Evolutionary conservation across 352 stramenopile species (phyloP), one percentile per base, ranked within the genome.

Genomic region (Phytophthora tubulina): DNA sequence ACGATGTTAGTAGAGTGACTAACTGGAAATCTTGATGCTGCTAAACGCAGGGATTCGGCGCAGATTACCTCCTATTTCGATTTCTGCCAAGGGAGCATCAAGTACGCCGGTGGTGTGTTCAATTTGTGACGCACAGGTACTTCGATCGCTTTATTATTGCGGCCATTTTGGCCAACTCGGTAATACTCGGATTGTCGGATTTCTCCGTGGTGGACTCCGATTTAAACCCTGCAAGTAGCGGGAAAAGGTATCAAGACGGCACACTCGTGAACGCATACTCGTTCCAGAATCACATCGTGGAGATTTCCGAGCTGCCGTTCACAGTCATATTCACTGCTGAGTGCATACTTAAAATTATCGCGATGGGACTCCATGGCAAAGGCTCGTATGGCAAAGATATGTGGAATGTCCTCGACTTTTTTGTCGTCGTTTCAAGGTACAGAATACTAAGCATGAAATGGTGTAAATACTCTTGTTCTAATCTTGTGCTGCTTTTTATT

Each of bases 381-480:
- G 84, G 91, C 2, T 84, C 79, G 11, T 98, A 98, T 65, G 69
- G 95, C 0, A 73, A 82, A 3, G 91, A 98, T 70, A 74, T 76
- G 4, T 98, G 93, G 94, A 98, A 98, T 50, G 68, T 94, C 17
- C 80, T 98, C 30, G 95, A 98, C 66, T 98, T 98, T 69, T 75
- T 97, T 32, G 92, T 98, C 35, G 94, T 98, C 53, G 48, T 96
- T 13, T 90, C 90, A 17, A 95, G 87, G 84, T 97, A 75, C 8
- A 6, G 3, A 38, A 31, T 32, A 30, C 30, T 2, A 27, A 27
- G 21, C 21, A 27, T 27, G 21, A 27, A 27, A 27, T 27, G 21
- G 21, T 27, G 21, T 27, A 27, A 27, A 27, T 27, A 27, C 11
- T 33, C 15, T 35, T 35, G 17, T 49, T 15, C 42, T 39, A 7